Evolutionary conservation across 768 basidiomycete genomes (phyloP).

Genomic region (Inosperma sp.): DNA sequence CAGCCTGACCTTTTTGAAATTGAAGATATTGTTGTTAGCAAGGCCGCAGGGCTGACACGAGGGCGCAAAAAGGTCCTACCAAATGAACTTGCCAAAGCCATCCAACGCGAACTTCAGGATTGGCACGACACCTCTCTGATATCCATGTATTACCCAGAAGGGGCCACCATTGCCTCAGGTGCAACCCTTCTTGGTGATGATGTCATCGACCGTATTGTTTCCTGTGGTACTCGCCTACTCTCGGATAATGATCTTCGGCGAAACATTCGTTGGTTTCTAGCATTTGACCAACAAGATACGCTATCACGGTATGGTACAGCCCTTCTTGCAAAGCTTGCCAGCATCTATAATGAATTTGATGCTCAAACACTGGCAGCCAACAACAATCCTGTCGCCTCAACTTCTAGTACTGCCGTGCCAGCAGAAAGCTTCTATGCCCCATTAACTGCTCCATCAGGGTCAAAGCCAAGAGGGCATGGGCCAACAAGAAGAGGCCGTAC

Average conservation of each 20-base stretch:
- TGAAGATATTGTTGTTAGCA: background rate
- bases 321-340: background rate
- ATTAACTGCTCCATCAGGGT: background rate
- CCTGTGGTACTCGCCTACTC: constrained; percentile 7
- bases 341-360: constrained; percentile 9
- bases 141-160: background rate
- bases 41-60: constrained; percentile 1
- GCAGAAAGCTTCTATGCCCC: background rate
- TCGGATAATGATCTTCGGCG: constrained; percentile 1
- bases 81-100: background rate
- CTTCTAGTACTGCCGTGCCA: background rate
- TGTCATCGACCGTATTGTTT: constrained; percentile 6
- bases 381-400: background rate
- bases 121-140: constrained; percentile 11
- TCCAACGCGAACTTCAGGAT: background rate
- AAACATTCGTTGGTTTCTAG: constrained; percentile 7
- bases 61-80: constrained; percentile 11
- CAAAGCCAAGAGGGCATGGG: background rate
- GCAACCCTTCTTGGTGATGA: constrained; percentile 6
- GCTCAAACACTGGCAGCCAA: background rate
- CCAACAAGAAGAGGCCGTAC: too few species aligned
- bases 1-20: constrained; percentile 7
- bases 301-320: background rate
- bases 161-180: background rate
- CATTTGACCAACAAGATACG: constrained; percentile 3